Percentiles rank a stretch among this genome's conserved stretches.
These are phyloP conservation scores for Pseudevernia furfuracea DNA, from an alignment of 495 filamentous ascomycete species.

Conservation along the genomic window DNA sequence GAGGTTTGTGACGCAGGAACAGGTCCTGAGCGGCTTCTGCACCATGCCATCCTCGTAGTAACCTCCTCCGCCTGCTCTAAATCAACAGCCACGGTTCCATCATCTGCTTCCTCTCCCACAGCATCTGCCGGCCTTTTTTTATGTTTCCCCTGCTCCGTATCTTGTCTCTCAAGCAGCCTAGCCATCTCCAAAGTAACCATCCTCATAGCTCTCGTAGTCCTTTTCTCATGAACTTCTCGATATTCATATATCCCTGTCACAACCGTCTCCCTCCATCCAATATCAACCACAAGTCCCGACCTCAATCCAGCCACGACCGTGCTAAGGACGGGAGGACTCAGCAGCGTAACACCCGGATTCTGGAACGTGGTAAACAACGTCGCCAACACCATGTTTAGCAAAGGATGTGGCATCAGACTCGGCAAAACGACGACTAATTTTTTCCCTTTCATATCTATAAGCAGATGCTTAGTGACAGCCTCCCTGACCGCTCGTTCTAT, in stretches of 20 bases:
- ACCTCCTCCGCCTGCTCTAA: conserved; percentile 79
- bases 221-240: conserved; percentile 58
- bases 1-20: conserved; percentile 10
- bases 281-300: conserved; percentile 71
- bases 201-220: conserved; percentile 69
- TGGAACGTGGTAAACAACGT: conserved; percentile 74
- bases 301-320: conserved; percentile 75
- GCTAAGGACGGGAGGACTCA: conserved; percentile 64
- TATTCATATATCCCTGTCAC: conserved; percentile 83
- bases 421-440: conserved; percentile 65
- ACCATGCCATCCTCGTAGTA: conserved; percentile 68
- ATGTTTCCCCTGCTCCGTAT: conserved; percentile 14
- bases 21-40: conserved; percentile 28
- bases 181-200: conserved; percentile 60
- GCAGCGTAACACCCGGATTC: conserved; percentile 69
- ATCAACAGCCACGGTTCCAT: conserved; percentile 31
- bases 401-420: conserved; percentile 65
- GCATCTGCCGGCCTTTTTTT: conserved; percentile 16
- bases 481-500: conserved; percentile 77
- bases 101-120: background rate
- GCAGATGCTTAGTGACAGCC: conserved; percentile 75
- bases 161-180: conserved; percentile 47
- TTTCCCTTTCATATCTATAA: conserved; percentile 64
- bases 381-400: conserved; percentile 66
- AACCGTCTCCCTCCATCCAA: conserved; percentile 85